Percentiles rank a stretch among this genome's conserved stretches.
Evolutionary conservation across 768 basidiomycete species (phyloP).

Genomic region (Collybia sp.): DNA sequence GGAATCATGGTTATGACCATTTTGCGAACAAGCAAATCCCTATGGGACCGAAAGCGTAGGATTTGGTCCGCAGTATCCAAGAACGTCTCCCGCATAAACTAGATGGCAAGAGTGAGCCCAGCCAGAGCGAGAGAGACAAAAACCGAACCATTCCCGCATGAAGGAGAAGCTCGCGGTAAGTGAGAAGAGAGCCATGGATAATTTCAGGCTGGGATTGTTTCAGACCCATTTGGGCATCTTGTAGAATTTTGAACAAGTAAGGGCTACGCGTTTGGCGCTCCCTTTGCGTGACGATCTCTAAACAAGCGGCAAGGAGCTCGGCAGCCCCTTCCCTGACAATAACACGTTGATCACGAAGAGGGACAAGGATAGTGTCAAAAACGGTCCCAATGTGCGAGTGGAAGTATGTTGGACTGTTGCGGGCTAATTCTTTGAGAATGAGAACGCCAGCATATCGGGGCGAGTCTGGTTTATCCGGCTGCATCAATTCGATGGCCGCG

Average conservation of each 20-base stretch:
- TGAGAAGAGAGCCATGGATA: conserved; percentile 89
- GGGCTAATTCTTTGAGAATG: conserved; percentile 89
- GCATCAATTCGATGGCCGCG: conserved; percentile 74
- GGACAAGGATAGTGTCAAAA: conserved; percentile 89
- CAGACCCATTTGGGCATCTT: conserved; percentile 81
- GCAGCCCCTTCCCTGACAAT: conserved; percentile 93
- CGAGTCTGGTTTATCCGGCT: conserved; percentile 76
- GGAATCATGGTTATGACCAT: conserved; percentile 97
- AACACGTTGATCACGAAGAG: conserved; percentile 83
- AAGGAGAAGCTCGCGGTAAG: conserved; percentile 85
- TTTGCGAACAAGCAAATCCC: conserved; percentile 84
- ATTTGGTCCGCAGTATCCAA: conserved; percentile 87
- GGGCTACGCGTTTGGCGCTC: conserved; percentile 62
- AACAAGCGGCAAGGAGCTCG: conserved; percentile 86
- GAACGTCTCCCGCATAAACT: conserved; percentile 90
- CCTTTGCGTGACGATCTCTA: conserved; percentile 79
- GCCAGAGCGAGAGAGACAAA: background rate
- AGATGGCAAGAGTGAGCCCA: conserved; percentile 1
- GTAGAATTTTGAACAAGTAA: conserved; percentile 77
- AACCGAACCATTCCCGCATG: conserved; percentile 88
- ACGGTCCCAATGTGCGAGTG: conserved; percentile 84
- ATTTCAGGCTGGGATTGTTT: conserved; percentile 80
- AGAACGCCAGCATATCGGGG: conserved; percentile 92
- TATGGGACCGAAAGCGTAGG: conserved; percentile 80
- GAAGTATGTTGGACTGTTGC: conserved; percentile 84